These are phyloP conservation scores for Amauroascus verrucosus DNA, from an alignment of 2,329 filamentous ascomycete species.

Conservation along the genomic window DNA sequence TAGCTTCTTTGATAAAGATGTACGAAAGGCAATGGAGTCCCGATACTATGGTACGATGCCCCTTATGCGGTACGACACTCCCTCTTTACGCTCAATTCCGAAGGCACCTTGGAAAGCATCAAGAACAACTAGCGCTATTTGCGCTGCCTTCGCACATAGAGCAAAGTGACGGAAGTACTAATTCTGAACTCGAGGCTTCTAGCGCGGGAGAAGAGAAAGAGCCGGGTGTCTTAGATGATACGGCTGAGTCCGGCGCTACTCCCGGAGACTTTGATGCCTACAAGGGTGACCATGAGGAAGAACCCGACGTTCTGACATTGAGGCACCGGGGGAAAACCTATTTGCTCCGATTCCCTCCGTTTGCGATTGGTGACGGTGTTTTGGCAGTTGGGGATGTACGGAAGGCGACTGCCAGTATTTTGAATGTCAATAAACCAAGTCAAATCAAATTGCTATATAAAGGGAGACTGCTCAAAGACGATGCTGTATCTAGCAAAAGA, in stretches of 20 bases:
- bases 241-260: not conserved
- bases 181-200: not conserved
- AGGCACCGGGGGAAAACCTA: constrained; percentile 35
- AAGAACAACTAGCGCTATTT: constrained; percentile 10
- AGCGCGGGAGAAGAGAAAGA: not conserved
- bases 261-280: not conserved
- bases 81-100: not conserved
- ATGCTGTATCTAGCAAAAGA: constrained; percentile 30
- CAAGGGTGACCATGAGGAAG: constrained; percentile 18
- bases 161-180: not conserved
- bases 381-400: constrained; percentile 36
- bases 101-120: constrained; percentile 7
- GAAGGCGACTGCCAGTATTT: constrained; percentile 30
- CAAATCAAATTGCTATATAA: constrained; percentile 40
- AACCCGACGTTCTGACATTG: constrained; percentile 37
- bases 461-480: constrained; percentile 36
- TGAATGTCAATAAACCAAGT: constrained; percentile 27
- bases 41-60: not conserved
- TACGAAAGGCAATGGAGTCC: not conserved
- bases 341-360: constrained; percentile 37
- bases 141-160: not conserved
- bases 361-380: constrained; percentile 38
- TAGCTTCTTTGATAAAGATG: not conserved
- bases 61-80: not conserved
- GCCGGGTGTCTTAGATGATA: not conserved